A percentile compares a stretch with the other conserved stretches of the same genome.
Conservation (phyloP, 257 asterid species). For the Lycium barbarum region DNA sequence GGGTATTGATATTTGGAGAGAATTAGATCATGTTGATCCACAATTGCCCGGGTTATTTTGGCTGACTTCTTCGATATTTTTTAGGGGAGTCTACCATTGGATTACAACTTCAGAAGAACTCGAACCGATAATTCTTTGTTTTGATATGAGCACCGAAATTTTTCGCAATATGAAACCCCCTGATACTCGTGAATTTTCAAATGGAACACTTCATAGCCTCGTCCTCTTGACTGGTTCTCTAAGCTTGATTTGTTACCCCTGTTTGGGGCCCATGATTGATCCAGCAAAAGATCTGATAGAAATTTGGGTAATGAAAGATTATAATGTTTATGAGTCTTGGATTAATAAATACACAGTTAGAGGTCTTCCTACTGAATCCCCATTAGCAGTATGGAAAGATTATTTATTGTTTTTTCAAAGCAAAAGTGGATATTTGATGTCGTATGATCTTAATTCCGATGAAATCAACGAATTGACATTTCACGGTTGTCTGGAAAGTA, state of each 20-base stretch:
- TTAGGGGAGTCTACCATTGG: not conserved
- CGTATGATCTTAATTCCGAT: not conserved
- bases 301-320: too few relatives aligned
- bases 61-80: not conserved
- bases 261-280: not conserved
- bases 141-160: too few relatives aligned
- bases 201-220: not conserved
- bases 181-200: not conserved
- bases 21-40: not conserved
- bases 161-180: not conserved
- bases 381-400: not conserved
- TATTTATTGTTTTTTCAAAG: not conserved
- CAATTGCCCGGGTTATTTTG: not conserved
- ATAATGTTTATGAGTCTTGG: too few relatives aligned
- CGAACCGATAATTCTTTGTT: not conserved
- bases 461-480: not conserved
- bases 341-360: too few relatives aligned
- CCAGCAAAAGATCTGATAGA: not conserved
- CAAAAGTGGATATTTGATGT: not conserved
- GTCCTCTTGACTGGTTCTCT: not conserved
- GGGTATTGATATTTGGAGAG: slow-evolving; percentile 7
- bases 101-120: not conserved
- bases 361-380: not conserved
- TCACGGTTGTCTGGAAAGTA: not conserved
- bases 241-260: not conserved